Percentiles rank a stretch among this genome's conserved stretches.
Conservation (phyloP, 495 filamentous ascomycete species). For the Endocarpon pusillum region DNA sequence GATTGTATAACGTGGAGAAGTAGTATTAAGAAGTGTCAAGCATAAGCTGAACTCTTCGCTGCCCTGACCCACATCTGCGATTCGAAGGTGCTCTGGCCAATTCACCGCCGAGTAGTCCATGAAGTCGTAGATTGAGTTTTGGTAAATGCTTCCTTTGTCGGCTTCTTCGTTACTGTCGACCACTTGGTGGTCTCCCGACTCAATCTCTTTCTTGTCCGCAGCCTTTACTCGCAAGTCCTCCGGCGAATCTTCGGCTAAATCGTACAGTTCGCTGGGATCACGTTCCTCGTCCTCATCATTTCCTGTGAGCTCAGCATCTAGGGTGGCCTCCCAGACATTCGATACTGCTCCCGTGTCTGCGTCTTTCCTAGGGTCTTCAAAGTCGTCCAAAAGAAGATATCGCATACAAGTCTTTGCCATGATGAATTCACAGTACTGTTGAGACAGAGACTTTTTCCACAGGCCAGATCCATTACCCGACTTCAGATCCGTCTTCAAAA, state of each 20-base stretch:
- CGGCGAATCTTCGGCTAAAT: too few relatives aligned
- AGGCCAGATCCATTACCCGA: background rate
- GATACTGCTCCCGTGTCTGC: background rate
- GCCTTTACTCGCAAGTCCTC: too few relatives aligned
- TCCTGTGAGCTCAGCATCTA: too few relatives aligned
- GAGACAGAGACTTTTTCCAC: background rate
- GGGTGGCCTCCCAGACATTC: background rate
- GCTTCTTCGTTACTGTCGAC: too few relatives aligned
- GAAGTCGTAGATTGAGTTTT: too few relatives aligned
- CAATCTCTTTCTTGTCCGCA: too few relatives aligned
- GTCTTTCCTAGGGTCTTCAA: background rate
- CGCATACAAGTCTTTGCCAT: background rate
- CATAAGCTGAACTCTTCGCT: background rate
- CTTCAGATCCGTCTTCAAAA: conserved; percentile 3
- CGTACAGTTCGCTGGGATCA: too few relatives aligned
- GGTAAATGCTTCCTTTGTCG: too few relatives aligned
- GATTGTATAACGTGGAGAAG: background rate
- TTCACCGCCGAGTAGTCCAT: too few relatives aligned
- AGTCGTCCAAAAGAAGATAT: conserved; percentile 1
- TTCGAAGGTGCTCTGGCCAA: background rate
- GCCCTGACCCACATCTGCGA: background rate
- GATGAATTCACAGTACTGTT: background rate
- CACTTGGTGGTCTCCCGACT: too few relatives aligned
- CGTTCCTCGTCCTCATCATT: too few relatives aligned
- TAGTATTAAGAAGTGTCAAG: background rate